Conservation (phyloP, 2,329 filamentous ascomycete species). For the Fusarium begoniae region DNA sequence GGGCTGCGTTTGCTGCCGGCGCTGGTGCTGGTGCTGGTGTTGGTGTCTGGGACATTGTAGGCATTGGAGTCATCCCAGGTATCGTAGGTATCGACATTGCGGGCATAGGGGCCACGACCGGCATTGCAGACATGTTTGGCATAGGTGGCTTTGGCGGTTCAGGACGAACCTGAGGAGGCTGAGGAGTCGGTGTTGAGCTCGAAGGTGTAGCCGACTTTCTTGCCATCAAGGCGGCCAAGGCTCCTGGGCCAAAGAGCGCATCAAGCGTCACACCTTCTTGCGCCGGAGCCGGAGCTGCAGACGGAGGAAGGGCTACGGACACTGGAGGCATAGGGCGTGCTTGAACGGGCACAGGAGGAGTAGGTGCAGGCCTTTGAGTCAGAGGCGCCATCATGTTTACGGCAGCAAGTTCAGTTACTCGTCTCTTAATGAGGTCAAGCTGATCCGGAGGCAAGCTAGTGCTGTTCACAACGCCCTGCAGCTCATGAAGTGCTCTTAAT, state of each 20-base stretch:
- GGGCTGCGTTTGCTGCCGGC: slow-evolving; percentile 53
- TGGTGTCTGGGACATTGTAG: slow-evolving; percentile 48
- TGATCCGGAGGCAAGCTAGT: slow-evolving; percentile 83
- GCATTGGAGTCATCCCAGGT: slow-evolving; percentile 55
- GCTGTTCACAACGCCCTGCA: slow-evolving; percentile 77
- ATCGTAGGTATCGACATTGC: slow-evolving; percentile 47
- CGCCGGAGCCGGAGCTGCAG: slow-evolving; percentile 46
- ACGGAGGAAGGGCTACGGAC: slow-evolving; percentile 45
- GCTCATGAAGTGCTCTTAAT: slow-evolving; percentile 84
- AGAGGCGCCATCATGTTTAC: slow-evolving; percentile 65
- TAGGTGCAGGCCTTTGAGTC: slow-evolving; percentile 54
- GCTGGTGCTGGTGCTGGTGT: slow-evolving; percentile 45
- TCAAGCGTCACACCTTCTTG: slow-evolving; percentile 61
- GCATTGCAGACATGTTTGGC: slow-evolving; percentile 14
- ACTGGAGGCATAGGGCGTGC: slow-evolving; percentile 48
- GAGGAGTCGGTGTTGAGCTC: slow-evolving; percentile 55
- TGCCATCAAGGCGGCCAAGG: slow-evolving; percentile 67
- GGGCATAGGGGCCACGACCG: slow-evolving; percentile 50
- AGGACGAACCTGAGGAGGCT: slow-evolving; percentile 33
- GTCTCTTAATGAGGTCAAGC: slow-evolving; percentile 83
- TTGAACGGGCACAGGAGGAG: slow-evolving; percentile 45
- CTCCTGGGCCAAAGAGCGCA: slow-evolving; percentile 66
- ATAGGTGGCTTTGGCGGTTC: slow-evolving; percentile 14
- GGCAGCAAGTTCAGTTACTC: slow-evolving; percentile 79
- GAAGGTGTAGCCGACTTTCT: slow-evolving; percentile 62